These are phyloP conservation scores for Leccinum variicolor DNA, from an alignment of 768 basidiomycete species.

Conservation along the genomic window DNA sequence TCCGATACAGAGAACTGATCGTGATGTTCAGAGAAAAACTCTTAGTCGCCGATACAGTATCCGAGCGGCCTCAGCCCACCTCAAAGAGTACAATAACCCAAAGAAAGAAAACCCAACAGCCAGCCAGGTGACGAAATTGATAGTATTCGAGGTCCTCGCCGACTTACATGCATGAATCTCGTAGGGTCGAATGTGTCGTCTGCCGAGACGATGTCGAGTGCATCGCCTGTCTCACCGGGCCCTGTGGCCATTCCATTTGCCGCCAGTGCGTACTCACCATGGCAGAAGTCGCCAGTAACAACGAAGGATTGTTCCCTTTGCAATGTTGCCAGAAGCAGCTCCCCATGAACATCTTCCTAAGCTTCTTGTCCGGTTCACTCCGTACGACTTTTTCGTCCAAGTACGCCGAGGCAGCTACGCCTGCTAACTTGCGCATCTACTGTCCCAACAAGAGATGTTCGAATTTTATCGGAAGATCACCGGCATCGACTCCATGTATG, in stretches of 20 bases:
- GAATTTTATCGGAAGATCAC: conserved; percentile 43
- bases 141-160: not conserved
- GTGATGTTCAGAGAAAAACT: conserved; percentile 7
- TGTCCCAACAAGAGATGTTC: conserved; percentile 46
- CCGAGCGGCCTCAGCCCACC: not conserved
- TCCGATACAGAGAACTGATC: not conserved
- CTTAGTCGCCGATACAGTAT: conserved; percentile 4
- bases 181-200: conserved; percentile 35
- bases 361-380: conserved; percentile 31
- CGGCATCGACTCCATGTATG: conserved; percentile 19
- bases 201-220: conserved; percentile 36
- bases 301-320: conserved; percentile 51
- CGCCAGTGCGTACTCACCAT: conserved; percentile 40
- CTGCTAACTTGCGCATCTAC: conserved; percentile 46
- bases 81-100: not conserved
- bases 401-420: conserved; percentile 44
- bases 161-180: not conserved
- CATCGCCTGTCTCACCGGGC: conserved; percentile 29
- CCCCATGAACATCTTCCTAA: conserved; percentile 25
- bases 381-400: conserved; percentile 39
- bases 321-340: conserved; percentile 47
- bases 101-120: not conserved
- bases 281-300: conserved; percentile 39
- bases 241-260: conserved; percentile 50
- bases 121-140: not conserved